Percentiles rank a stretch among this genome's conserved stretches.
Conservation (phyloP, 2,329 filamentous ascomycete genomes). For the Hymenoscyphus repandus region DNA sequence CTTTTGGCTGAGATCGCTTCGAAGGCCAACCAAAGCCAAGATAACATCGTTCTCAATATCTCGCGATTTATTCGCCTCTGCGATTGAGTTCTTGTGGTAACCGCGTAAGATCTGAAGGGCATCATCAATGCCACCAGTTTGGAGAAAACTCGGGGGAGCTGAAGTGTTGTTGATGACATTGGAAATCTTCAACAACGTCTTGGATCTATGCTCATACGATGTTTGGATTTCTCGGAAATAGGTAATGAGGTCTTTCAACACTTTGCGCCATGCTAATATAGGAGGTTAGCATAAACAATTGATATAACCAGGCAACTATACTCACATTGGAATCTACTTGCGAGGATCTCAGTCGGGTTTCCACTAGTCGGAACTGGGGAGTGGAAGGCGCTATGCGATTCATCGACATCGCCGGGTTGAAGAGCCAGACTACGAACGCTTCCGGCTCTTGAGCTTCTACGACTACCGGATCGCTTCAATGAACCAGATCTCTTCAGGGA, state of each 20-base stretch:
- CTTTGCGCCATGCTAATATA: constrained; percentile 77
- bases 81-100: constrained; percentile 75
- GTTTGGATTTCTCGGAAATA: constrained; percentile 91
- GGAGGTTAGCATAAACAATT: constrained; percentile 5
- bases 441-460: constrained; percentile 75
- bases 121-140: constrained; percentile 80
- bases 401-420: constrained; percentile 64
- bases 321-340: constrained; percentile 82
- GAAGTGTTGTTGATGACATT: constrained; percentile 78
- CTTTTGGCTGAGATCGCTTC: constrained; percentile 88
- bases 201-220: constrained; percentile 81
- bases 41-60: constrained; percentile 93
- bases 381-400: constrained; percentile 78
- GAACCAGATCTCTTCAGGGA: constrained; percentile 71
- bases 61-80: constrained; percentile 79
- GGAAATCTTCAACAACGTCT: constrained; percentile 75
- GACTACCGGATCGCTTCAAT: constrained; percentile 73
- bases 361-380: constrained; percentile 85
- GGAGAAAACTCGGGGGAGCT: constrained; percentile 70
- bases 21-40: constrained; percentile 74
- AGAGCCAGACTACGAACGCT: constrained; percentile 77
- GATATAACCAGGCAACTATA: background rate
- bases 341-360: constrained; percentile 81
- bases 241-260: constrained; percentile 87
- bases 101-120: constrained; percentile 73